phyloP scores from a whole-genome alignment of 345 rosid genomes.

The Crucihimalaya himalaica region DNA sequence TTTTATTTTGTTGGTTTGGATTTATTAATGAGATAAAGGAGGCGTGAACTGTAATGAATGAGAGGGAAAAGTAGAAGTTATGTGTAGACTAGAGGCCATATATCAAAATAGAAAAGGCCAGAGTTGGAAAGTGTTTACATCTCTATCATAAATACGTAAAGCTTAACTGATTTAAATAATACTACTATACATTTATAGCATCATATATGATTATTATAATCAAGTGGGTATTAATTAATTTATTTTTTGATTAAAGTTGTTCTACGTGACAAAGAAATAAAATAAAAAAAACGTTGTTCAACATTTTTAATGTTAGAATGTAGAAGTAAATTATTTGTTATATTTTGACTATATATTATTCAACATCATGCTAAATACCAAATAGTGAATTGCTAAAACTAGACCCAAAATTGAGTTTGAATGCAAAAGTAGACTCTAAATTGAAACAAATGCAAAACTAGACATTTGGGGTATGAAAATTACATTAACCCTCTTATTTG shows the following conservation, averaged over 20 bases:
- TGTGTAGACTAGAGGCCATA: slow-evolving; percentile 8
- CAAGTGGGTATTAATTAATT: neutral
- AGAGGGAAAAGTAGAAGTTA: slow-evolving; percentile 17
- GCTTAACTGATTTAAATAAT: neutral
- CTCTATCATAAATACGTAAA: slow-evolving; percentile 36
- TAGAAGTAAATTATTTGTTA: no score
- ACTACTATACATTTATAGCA: slow-evolving; percentile 5
- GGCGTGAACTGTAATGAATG: slow-evolving; percentile 30
- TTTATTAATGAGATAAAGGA: slow-evolving; percentile 20
- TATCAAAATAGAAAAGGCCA: slow-evolving; percentile 37
- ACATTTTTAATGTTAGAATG: no score
- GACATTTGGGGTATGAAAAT: no score
- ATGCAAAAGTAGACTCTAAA: no score
- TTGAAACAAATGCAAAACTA: no score
- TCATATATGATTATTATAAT: slow-evolving; percentile 1
- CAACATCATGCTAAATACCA: no score
- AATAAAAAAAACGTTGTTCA: no score
- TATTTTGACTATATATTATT: no score
- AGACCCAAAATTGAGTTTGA: no score
- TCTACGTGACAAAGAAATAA: no score
- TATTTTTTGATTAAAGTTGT: neutral
- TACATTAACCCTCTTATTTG: no score
- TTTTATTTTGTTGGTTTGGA: neutral
- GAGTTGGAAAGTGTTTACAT: slow-evolving; percentile 41
- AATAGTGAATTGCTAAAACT: no score